Conservation (phyloP, 306 rosid genomes). For the Parietaria judaica region DNA sequence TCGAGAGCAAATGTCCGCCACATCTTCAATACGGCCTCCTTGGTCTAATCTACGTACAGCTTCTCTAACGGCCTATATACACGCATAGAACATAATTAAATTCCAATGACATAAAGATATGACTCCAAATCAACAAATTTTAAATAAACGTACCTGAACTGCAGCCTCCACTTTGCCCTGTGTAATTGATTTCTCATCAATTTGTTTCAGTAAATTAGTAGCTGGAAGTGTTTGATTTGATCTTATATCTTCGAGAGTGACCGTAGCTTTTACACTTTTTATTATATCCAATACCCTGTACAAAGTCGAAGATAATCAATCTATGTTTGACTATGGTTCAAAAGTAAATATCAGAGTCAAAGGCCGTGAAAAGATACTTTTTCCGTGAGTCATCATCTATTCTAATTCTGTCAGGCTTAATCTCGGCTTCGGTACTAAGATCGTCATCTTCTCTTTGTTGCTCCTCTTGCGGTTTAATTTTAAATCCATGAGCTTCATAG, state of each 20-base stretch:
- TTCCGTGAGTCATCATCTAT: conserved; percentile 61
- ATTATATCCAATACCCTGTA: conserved; percentile 53
- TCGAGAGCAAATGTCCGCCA: conserved; percentile 67
- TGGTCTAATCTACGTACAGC: conserved; percentile 57
- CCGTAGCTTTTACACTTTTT: conserved; percentile 49
- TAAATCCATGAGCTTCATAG: conserved; percentile 18
- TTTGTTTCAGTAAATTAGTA: conserved; percentile 40
- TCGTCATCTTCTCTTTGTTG: conserved; percentile 27
- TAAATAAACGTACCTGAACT: conserved; percentile 43
- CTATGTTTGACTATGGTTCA: conserved; percentile 6
- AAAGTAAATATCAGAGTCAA: not conserved
- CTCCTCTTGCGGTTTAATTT: conserved; percentile 26
- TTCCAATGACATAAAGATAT: conserved; percentile 2
- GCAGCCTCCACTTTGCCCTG: conserved; percentile 80
- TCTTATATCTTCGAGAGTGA: conserved; percentile 49
- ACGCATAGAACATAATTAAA: conserved; percentile 8
- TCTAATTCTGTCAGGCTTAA: conserved; percentile 26
- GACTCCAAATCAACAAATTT: conserved; percentile 8
- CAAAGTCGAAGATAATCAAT: conserved; percentile 16
- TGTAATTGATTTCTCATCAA: conserved; percentile 58
- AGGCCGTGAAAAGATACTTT: conserved; percentile 38
- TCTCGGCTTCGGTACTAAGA: conserved; percentile 19
- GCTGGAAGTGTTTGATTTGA: conserved; percentile 46
- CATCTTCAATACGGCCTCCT: conserved; percentile 57
- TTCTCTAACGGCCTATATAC: conserved; percentile 68